These are phyloP conservation scores for Candida caryicola DNA, from an alignment of 805 yeast species.

Conservation along the genomic window DNA sequence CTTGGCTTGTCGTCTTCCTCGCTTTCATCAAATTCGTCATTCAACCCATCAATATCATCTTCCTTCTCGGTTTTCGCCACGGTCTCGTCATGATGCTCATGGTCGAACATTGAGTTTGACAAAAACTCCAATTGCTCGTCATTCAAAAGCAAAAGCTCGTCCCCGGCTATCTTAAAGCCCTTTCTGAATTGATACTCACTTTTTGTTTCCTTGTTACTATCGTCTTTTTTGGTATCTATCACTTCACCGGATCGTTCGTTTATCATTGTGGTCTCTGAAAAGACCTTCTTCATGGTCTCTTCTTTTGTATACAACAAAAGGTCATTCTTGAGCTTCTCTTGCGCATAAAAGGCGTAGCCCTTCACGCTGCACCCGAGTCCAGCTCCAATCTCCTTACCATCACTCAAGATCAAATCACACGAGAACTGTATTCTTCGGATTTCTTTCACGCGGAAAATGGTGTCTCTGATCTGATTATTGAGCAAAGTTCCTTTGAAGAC, in stretches of 20 bases:
- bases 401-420: constrained; percentile 57
- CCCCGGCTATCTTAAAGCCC: constrained; percentile 18
- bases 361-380: constrained; percentile 58
- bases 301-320: constrained; percentile 53
- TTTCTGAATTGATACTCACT: constrained; percentile 24
- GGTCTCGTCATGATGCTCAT: constrained; percentile 28
- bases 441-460: constrained; percentile 56
- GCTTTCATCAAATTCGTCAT: neutral
- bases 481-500: constrained; percentile 18
- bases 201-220: constrained; percentile 28
- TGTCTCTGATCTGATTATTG: constrained; percentile 38
- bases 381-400: constrained; percentile 35
- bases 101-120: constrained; percentile 35
- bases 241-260: constrained; percentile 42
- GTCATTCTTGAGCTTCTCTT: constrained; percentile 50
- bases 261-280: constrained; percentile 39
- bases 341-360: constrained; percentile 65
- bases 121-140: constrained; percentile 26
- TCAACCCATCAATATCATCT: neutral
- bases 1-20: neutral
- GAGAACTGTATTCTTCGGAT: constrained; percentile 61
- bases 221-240: constrained; percentile 44
- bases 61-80: neutral
- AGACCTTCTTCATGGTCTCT: constrained; percentile 51
- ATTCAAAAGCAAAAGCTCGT: constrained; percentile 23